Evolutionary conservation across 345 rosid species (phyloP).

Genomic region (Conringia planisiliqua): DNA sequence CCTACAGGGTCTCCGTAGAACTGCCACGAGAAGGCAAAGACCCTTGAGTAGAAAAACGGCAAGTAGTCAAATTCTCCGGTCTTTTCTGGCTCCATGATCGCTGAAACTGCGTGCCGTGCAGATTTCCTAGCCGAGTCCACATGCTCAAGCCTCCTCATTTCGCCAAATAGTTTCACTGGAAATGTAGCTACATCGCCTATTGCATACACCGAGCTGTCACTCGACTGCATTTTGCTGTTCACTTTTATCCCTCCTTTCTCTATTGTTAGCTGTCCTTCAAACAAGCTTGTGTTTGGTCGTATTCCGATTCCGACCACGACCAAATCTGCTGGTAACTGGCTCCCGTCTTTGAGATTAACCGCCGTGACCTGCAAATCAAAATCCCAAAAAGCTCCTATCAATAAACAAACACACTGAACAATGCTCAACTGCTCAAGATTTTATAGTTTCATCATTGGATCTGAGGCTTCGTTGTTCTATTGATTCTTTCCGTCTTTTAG

Average conservation of each 20-base stretch:
- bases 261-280: conserved; percentile 82
- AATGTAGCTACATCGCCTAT: conserved; percentile 92
- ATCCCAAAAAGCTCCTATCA: conserved; percentile 9
- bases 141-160: conserved; percentile 90
- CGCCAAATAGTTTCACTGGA: conserved; percentile 75
- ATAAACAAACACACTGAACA: neutral
- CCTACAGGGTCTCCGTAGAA: conserved; percentile 88
- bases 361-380: conserved; percentile 57
- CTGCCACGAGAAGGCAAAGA: conserved; percentile 86
- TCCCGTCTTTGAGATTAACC: conserved; percentile 84
- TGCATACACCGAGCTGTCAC: conserved; percentile 80
- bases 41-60: conserved; percentile 93
- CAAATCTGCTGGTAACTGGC: conserved; percentile 63
- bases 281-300: conserved; percentile 88
- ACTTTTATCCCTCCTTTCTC: conserved; percentile 97
- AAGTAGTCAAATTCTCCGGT: conserved; percentile 70
- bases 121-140: conserved; percentile 89
- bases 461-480: neutral
- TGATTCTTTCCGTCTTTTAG: neutral
- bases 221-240: conserved; percentile 76
- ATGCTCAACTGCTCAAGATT: neutral
- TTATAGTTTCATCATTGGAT: neutral
- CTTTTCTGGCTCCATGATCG: conserved; percentile 74
- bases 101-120: conserved; percentile 71
- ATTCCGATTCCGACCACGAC: conserved; percentile 94